Conservation (phyloP, 345 rosid species). For the Triadica sebifera region DNA sequence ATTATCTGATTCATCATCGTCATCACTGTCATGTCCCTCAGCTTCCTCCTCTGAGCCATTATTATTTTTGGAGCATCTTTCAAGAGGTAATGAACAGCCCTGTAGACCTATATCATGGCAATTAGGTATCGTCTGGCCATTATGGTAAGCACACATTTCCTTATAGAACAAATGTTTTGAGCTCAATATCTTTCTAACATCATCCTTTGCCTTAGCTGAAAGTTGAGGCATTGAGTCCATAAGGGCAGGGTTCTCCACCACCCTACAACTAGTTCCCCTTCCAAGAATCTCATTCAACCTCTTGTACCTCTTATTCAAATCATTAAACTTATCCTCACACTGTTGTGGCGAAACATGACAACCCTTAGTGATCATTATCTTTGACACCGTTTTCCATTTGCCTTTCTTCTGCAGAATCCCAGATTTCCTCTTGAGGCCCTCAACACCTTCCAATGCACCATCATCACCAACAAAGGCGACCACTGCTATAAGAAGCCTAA, state of each 20-base stretch:
- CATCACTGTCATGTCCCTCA: conserved; percentile 32
- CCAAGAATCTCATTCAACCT: conserved; percentile 69
- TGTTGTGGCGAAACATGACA: conserved; percentile 69
- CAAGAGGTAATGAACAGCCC: conserved; percentile 30
- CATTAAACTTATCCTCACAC: conserved; percentile 71
- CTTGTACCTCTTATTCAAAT: conserved; percentile 67
- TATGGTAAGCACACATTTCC: conserved; percentile 70
- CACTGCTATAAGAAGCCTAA: conserved; percentile 52
- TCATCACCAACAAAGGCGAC: conserved; percentile 58
- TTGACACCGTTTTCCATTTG: conserved; percentile 62
- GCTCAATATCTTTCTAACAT: conserved; percentile 53
- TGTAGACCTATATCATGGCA: conserved; percentile 55
- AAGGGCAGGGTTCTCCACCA: conserved; percentile 61
- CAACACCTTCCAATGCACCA: conserved; percentile 30
- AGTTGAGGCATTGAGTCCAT: conserved; percentile 60
- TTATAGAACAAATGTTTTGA: conserved; percentile 67
- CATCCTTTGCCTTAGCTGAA: conserved; percentile 53
- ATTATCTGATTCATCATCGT: conserved; percentile 47
- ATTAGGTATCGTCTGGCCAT: conserved; percentile 51
- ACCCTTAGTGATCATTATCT: conserved; percentile 57
- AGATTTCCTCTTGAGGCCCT: conserved; percentile 46
- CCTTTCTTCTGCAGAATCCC: conserved; percentile 61
- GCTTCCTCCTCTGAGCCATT: conserved; percentile 42
- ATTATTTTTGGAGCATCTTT: conserved; percentile 32
- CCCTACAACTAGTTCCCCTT: conserved; percentile 54